Evolutionary conservation across 2,329 filamentous ascomycete species (phyloP).

Genomic region (Paraphoma chrysanthemicola): DNA sequence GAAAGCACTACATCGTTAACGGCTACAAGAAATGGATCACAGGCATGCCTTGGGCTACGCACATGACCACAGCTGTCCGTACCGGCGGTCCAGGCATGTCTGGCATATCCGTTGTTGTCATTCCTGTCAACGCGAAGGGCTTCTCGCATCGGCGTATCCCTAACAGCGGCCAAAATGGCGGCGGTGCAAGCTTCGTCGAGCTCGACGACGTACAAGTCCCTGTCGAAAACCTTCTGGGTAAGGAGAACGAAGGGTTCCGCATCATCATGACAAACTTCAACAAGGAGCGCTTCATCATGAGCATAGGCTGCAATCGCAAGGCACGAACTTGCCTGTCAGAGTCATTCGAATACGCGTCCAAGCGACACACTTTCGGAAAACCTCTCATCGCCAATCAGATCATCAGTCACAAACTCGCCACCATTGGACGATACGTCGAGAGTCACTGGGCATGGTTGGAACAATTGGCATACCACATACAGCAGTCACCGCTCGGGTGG

Average conservation of each 20-base stretch:
- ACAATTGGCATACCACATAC: conserved; percentile 64
- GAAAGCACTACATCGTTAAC: conserved; percentile 73
- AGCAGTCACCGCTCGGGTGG: conserved; percentile 51
- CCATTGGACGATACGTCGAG: conserved; percentile 66
- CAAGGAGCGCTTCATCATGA: conserved; percentile 65
- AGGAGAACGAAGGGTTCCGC: conserved; percentile 63
- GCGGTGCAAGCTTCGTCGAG: conserved; percentile 81
- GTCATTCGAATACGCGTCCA: conserved; percentile 60
- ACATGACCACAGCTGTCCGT: conserved; percentile 68
- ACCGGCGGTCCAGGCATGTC: conserved; percentile 62
- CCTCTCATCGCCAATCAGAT: conserved; percentile 65
- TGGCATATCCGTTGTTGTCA: conserved; percentile 66
- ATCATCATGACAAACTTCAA: conserved; percentile 65
- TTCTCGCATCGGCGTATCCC: conserved; percentile 62
- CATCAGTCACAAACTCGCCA: conserved; percentile 67
- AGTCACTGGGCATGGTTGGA: conserved; percentile 68
- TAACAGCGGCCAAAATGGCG: conserved; percentile 72
- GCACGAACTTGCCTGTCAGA: conserved; percentile 63
- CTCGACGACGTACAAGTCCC: conserved; percentile 77
- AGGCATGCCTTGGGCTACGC: conserved; percentile 65
- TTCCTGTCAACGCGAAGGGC: conserved; percentile 60
- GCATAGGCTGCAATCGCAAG: conserved; percentile 63
- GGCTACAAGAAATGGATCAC: conserved; percentile 75
- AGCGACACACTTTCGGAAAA: conserved; percentile 65
- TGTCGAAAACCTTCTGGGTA: conserved; percentile 59